Conservation (phyloP, 2,329 filamentous ascomycete genomes). For the Elsinoe perseae region DNA sequence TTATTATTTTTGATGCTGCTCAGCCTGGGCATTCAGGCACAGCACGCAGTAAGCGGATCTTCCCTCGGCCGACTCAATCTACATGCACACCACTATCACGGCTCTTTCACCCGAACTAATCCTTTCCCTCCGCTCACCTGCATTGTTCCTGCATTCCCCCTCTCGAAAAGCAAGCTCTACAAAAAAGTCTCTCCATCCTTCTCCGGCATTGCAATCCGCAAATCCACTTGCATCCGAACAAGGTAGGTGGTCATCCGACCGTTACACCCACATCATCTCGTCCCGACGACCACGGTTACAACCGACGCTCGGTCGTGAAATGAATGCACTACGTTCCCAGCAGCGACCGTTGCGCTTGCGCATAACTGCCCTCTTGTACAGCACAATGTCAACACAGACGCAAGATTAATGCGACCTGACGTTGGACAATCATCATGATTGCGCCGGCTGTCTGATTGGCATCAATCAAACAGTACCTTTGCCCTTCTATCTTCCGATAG, state of each 20-base stretch:
- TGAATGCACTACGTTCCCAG: not conserved
- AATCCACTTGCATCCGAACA: not conserved
- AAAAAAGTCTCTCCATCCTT: not conserved
- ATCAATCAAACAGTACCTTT: not conserved
- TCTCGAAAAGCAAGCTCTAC: not conserved
- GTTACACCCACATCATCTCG: conserved; percentile 3
- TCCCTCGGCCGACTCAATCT: not conserved
- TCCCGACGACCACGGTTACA: not conserved
- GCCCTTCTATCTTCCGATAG: conserved; percentile 10
- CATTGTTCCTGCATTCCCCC: not conserved
- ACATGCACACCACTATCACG: not conserved
- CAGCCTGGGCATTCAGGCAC: conserved; percentile 1
- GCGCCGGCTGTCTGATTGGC: not conserved
- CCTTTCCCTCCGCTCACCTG: not conserved
- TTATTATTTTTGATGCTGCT: not conserved
- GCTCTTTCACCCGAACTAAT: not conserved
- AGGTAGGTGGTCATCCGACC: conserved; percentile 5
- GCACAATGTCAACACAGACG: not conserved
- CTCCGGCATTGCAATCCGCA: not conserved
- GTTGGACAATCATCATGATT: not conserved
- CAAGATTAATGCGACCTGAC: not conserved
- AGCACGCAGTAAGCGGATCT: not conserved
- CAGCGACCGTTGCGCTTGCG: not conserved
- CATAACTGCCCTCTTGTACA: not conserved
- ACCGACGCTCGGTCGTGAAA: conserved; percentile 2